These are phyloP conservation scores for Setaria viridis DNA, from an alignment of 202 grass and related monocot species.

Conservation along the genomic window DNA sequence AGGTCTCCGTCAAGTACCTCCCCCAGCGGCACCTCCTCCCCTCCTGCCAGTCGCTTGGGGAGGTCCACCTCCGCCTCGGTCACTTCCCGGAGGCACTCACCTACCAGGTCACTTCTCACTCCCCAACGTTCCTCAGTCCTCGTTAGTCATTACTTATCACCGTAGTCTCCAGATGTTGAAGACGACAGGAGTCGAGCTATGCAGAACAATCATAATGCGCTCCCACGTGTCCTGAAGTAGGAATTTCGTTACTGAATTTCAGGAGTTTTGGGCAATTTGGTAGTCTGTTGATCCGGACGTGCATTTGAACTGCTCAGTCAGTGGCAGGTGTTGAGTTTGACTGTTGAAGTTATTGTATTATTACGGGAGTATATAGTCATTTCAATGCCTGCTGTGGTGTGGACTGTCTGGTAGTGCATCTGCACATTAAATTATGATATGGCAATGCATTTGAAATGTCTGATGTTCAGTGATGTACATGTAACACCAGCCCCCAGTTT, in stretches of 20 bases:
- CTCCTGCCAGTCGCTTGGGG: constrained; percentile 87
- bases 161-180: background rate
- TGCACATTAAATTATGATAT: constrained; percentile 1
- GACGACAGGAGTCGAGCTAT: background rate
- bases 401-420: background rate
- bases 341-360: background rate
- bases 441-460: background rate
- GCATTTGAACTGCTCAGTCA: background rate
- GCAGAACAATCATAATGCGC: background rate
- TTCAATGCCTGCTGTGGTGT: background rate
- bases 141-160: background rate
- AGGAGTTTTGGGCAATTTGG: background rate
- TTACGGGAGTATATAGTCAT: background rate
- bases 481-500: background rate
- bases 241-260: constrained; percentile 12
- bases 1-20: constrained; percentile 75
- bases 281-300: background rate
- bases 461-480: constrained; percentile 10
- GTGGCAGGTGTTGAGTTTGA: background rate
- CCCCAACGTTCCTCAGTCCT: background rate
- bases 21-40: constrained; percentile 80
- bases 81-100: constrained; percentile 69
- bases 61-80: constrained; percentile 79
- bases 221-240: background rate
- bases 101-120: constrained; percentile 61